A percentile compares a stretch with the other conserved stretches of the same genome.
Evolutionary conservation across 805 yeast genomes (phyloP).

Genomic region (Ogataea thermomethanolica): DNA sequence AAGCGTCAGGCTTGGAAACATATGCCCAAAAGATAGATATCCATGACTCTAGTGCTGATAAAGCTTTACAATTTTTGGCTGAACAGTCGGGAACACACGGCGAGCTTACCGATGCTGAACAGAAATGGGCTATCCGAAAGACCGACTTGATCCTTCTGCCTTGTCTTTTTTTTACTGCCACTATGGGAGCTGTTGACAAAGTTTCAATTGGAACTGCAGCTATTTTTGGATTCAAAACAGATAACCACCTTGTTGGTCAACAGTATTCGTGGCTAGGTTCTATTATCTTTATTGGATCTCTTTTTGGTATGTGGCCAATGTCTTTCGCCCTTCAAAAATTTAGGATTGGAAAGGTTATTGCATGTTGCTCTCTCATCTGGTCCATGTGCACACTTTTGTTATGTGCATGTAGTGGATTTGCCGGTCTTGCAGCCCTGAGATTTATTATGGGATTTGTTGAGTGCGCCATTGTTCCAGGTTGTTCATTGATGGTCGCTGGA

Average conservation of each 20-base stretch:
- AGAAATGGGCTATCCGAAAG: conserved; percentile 5
- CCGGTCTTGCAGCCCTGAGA: conserved; percentile 43
- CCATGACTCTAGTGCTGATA: conserved; percentile 4
- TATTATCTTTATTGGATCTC: conserved; percentile 38
- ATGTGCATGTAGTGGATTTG: conserved; percentile 41
- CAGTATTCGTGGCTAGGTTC: conserved; percentile 33
- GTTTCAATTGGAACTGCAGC: conserved; percentile 51
- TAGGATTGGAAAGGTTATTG: conserved; percentile 46
- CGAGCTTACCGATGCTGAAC: conserved; percentile 19
- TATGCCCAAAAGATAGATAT: background rate
- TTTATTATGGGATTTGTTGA: conserved; percentile 47
- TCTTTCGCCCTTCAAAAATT: conserved; percentile 43
- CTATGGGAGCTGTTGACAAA: conserved; percentile 56
- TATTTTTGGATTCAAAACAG: conserved; percentile 50
- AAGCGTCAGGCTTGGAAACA: background rate
- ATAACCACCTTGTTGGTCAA: conserved; percentile 45
- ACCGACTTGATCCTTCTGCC: conserved; percentile 48
- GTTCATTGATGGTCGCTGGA: conserved; percentile 36
- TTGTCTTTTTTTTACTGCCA: conserved; percentile 39
- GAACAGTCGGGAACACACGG: conserved; percentile 19
- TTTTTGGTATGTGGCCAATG: conserved; percentile 53
- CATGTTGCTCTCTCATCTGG: conserved; percentile 47
- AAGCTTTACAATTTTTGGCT: conserved; percentile 5
- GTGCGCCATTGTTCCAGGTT: conserved; percentile 34
- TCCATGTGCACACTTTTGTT: conserved; percentile 42